phyloP scores from a whole-genome alignment of 805 yeast genomes.

The Pichia gijzeniarum region DNA sequence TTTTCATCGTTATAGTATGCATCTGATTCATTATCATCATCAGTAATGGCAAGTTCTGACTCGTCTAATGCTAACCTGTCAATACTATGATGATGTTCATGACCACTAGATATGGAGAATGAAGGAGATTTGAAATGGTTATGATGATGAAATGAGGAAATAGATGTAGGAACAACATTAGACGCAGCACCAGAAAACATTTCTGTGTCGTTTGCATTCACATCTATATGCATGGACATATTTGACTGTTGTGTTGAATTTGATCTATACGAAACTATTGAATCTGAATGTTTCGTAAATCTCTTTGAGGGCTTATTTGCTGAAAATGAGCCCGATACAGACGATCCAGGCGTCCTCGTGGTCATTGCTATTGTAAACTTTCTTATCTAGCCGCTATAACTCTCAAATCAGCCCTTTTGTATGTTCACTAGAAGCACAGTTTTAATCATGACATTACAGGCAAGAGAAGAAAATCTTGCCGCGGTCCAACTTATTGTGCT shows the following conservation, averaged over 20 bases:
- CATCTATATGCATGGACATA: constrained; percentile 31
- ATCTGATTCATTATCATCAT: neutral
- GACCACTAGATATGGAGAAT: constrained; percentile 5
- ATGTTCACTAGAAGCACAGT: too few relatives aligned
- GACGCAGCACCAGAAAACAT: constrained; percentile 75
- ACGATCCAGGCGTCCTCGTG: neutral
- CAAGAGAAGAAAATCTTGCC: too few relatives aligned
- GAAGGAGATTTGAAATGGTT: constrained; percentile 22
- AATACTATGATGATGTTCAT: constrained; percentile 2
- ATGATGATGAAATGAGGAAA: constrained; percentile 68
- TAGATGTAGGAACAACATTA: constrained; percentile 70
- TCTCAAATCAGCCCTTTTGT: too few relatives aligned
- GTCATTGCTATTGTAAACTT: neutral
- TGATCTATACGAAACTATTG: constrained; percentile 21
- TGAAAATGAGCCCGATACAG: too few relatives aligned
- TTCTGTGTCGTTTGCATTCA: constrained; percentile 61
- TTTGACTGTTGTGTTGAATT: constrained; percentile 7
- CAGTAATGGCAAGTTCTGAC: neutral
- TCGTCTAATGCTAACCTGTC: constrained; percentile 6
- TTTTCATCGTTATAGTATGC: constrained; percentile 11
- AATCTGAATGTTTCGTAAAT: constrained; percentile 29
- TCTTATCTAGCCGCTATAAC: neutral
- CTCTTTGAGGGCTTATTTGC: constrained; percentile 8
- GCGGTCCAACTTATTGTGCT: too few relatives aligned
- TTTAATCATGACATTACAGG: too few relatives aligned